These are phyloP conservation scores for Podochytrium sp. DNA, from an alignment of 192 early-diverging fungal genomes.

Conservation along the genomic window DNA sequence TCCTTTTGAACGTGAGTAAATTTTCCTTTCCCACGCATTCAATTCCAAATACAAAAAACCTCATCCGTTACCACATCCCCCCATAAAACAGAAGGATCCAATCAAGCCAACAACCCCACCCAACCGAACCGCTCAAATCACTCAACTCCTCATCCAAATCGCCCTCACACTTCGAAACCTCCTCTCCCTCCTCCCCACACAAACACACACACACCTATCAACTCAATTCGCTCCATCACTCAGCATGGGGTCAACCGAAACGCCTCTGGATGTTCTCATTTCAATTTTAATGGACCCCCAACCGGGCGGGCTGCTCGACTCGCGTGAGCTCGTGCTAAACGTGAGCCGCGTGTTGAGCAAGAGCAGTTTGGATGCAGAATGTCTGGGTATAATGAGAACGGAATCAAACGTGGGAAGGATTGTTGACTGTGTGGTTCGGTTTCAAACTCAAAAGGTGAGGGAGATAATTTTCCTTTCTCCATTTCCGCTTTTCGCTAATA, in stretches of 20 bases:
- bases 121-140: conserved; percentile 9
- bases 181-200: neutral
- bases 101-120: neutral
- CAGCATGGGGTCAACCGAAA: neutral
- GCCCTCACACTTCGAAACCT: conserved; percentile 42
- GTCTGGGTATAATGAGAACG: neutral
- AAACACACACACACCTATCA: neutral
- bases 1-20: conserved; percentile 5
- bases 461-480: neutral
- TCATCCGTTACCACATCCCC: too few relatives aligned
- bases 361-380: neutral
- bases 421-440: neutral
- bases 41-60: too few relatives aligned
- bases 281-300: conserved; percentile 8
- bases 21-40: neutral
- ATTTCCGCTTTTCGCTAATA: neutral
- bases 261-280: neutral
- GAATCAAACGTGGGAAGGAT: neutral
- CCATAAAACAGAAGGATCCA: neutral
- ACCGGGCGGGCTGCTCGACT: neutral
- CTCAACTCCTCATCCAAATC: conserved; percentile 36
- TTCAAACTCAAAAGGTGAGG: conserved; percentile 7
- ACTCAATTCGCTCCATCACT: neutral
- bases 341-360: neutral
- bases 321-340: neutral